Percentiles rank a stretch among this genome's conserved stretches.
These are phyloP conservation scores for Saccharomyces mikatae DNA, from an alignment of 805 yeast genomes.

Conservation along the genomic window DNA sequence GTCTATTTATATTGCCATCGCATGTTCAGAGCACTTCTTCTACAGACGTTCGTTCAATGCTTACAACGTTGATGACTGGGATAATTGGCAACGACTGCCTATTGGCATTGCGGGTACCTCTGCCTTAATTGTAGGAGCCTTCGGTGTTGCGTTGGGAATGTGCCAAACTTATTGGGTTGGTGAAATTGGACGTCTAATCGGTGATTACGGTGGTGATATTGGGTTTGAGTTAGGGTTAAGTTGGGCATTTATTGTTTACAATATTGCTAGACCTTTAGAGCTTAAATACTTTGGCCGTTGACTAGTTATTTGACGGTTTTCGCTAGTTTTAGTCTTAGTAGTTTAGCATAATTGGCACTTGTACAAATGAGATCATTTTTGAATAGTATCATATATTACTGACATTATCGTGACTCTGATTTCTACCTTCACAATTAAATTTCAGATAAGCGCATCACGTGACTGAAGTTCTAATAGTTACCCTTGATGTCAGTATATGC, in stretches of 20 bases:
- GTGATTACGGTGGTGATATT: constrained; percentile 70
- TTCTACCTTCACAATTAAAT: background rate
- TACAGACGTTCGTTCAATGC: constrained; percentile 48
- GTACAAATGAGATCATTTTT: background rate
- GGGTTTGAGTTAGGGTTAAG: constrained; percentile 72
- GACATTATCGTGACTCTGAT: background rate
- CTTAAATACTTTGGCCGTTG: constrained; percentile 46
- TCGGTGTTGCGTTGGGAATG: constrained; percentile 86
- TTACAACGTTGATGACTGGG: constrained; percentile 57
- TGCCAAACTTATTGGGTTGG: constrained; percentile 79
- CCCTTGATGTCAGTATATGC: background rate
- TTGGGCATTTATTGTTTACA: constrained; percentile 58
- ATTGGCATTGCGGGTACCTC: constrained; percentile 69
- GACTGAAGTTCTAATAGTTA: background rate
- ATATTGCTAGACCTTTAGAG: constrained; percentile 55
- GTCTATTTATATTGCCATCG: constrained; percentile 72
- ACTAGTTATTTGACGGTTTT: background rate
- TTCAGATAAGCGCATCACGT: background rate
- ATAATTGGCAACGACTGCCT: constrained; percentile 53
- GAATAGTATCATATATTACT: background rate
- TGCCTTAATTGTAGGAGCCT: constrained; percentile 76
- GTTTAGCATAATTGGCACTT: background rate
- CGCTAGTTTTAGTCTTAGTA: background rate
- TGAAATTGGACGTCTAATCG: constrained; percentile 53
- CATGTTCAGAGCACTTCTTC: constrained; percentile 75